Evolutionary conservation across 768 basidiomycete species (phyloP).

Genomic region (Obba rivulosa): DNA sequence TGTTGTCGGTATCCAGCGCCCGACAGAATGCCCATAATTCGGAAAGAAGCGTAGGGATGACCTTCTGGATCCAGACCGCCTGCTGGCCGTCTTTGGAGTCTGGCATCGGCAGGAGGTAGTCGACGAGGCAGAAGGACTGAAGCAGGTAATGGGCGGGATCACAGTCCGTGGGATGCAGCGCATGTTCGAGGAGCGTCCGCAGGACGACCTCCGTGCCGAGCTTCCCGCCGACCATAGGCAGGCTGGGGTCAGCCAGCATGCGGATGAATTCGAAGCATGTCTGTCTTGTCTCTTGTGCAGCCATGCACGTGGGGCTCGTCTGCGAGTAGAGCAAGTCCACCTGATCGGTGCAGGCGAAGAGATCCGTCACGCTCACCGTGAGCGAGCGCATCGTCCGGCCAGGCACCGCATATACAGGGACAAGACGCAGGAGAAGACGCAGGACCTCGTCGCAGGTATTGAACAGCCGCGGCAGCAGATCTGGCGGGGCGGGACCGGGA

Average conservation of each 20-base stretch:
- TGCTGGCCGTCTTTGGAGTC: conserved; percentile 26
- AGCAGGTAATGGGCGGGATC: conserved; percentile 56
- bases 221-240: conserved; percentile 30
- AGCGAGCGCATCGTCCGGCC: conserved; percentile 44
- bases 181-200: conserved; percentile 49
- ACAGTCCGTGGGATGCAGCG: conserved; percentile 28
- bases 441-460: conserved; percentile 49
- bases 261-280: conserved; percentile 48
- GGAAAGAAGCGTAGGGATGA: conserved; percentile 52
- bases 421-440: conserved; percentile 42
- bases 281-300: conserved; percentile 41
- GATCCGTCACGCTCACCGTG: conserved; percentile 40
- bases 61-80: conserved; percentile 44
- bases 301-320: conserved; percentile 31
- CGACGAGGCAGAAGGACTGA: conserved; percentile 53
- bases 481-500: conserved; percentile 29
- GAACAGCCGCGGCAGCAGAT: conserved; percentile 51
- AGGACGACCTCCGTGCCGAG: conserved; percentile 48
- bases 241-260: conserved; percentile 31
- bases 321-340: conserved; percentile 38
- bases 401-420: conserved; percentile 43
- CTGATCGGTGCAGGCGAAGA: conserved; percentile 50
- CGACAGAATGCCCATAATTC: conserved; percentile 54
- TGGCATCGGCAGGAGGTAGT: conserved; percentile 46
- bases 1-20: conserved; percentile 50